Base-by-base conservation (phyloP, 2,329 filamentous ascomycete species). In the Pseudocercospora musae region DNA sequence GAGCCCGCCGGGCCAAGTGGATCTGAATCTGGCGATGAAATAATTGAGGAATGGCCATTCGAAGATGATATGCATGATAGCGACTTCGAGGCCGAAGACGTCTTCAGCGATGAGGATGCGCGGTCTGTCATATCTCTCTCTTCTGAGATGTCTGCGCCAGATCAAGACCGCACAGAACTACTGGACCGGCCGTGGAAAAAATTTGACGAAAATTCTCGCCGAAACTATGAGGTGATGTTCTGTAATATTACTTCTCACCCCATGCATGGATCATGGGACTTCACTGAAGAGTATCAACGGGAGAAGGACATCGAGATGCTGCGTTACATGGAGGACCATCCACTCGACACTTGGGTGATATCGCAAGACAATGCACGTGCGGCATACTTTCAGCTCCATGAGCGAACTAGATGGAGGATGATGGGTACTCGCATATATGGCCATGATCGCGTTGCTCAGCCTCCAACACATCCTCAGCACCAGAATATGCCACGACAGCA, bases 221-320 rank as follows among this genome's bases (percentile, higher is more conserved):
- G 52, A 21, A 20, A 58, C n/a, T 68, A 62, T 63, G 71, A 73
- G 61, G 50, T 56, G 4, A 71, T 71, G 68, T 74, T 70, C 60
- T 62, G 61, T 33, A 62, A 66, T 9, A 59, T 69, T n/a, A 60
- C 58, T 5, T 58, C 61, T 25, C 49, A 50, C 31, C 63, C 68
- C 1, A 55, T 72, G 23, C 40, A 62, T 31, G 65, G 65, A n/a
- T 64, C 55, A 55, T 73, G 69, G 70, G 64, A 66, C 11, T 37
- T 60, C 23, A 73, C 72, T 4, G 72, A 74, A 55, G 63, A 66
- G 20, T 72, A 73, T 56, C 70, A 72, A 59, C 59, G 57, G 11
- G 56, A 68, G 31, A 68, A 71, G 42, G 72, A 72, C 60, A 54
- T 62, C n/a, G 69, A 72, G 54, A 72, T 72, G 66, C 55, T 69